These are phyloP conservation scores for Rhizopogon vinicolor DNA, from an alignment of 768 basidiomycete species.

Conservation along the genomic window DNA sequence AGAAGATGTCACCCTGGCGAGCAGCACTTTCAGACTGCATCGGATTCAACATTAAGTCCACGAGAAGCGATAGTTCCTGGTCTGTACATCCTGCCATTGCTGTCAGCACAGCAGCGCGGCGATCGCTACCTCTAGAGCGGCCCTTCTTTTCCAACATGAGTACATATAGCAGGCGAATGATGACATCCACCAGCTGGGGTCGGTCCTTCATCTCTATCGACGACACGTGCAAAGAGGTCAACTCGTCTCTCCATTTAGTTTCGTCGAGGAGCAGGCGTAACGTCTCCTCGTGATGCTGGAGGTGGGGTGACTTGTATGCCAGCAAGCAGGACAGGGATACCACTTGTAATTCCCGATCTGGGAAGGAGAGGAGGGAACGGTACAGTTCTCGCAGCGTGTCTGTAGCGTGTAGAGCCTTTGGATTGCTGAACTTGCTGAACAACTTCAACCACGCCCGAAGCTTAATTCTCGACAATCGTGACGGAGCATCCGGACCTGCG, in stretches of 20 bases:
- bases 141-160: constrained; percentile 80
- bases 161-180: constrained; percentile 81
- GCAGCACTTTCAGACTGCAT: constrained; percentile 36
- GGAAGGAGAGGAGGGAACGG: constrained; percentile 73
- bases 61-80: constrained; percentile 69
- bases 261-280: constrained; percentile 76
- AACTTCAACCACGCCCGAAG: constrained; percentile 77
- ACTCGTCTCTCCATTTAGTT: constrained; percentile 83
- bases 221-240: constrained; percentile 67
- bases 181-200: constrained; percentile 57
- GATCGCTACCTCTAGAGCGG: constrained; percentile 56
- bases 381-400: constrained; percentile 64
- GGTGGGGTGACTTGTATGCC: constrained; percentile 69
- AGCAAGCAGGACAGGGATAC: constrained; percentile 74
- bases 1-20: constrained; percentile 24
- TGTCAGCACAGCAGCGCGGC: constrained; percentile 70
- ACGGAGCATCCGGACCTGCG: constrained; percentile 32
- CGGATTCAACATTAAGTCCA: constrained; percentile 85
- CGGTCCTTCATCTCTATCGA: constrained; percentile 55
- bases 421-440: constrained; percentile 88
- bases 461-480: constrained; percentile 52
- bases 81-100: constrained; percentile 66
- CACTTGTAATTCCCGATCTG: constrained; percentile 74
- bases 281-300: constrained; percentile 54
- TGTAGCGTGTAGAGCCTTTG: constrained; percentile 78